These are phyloP conservation scores for Nannizzia gypsea DNA, from an alignment of 2,329 filamentous ascomycete genomes.

Conservation along the genomic window DNA sequence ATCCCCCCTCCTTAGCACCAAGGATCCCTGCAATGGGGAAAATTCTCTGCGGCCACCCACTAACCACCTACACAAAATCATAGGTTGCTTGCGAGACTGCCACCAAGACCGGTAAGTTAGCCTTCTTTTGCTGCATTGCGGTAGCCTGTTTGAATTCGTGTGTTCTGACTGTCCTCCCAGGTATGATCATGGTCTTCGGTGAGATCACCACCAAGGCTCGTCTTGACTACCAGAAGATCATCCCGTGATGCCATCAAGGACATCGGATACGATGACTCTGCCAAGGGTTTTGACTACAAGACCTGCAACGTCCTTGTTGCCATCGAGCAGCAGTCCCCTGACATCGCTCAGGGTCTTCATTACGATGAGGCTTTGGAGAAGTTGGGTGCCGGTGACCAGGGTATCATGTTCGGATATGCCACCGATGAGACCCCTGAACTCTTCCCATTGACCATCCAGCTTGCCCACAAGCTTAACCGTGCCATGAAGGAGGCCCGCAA, in stretches of 20 bases:
- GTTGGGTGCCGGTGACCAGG: conserved; percentile 97
- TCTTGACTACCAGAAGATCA: conserved; percentile 96
- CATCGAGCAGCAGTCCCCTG: conserved; percentile 97
- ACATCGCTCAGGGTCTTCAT: conserved; percentile 98
- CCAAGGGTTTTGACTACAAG: conserved; percentile 99
- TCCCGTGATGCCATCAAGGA: conserved; percentile 90
- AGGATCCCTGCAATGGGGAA: not conserved
- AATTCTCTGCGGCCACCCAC: not conserved
- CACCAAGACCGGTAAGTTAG: conserved; percentile 78
- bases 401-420: conserved; percentile 99
- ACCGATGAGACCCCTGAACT: conserved; percentile 98
- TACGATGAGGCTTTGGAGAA: conserved; percentile 96
- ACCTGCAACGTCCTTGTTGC: conserved; percentile 96
- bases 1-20: conserved; percentile 1
- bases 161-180: conserved; percentile 17
- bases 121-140: not conserved
- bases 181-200: conserved; percentile 95
- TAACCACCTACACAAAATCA: not conserved
- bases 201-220: conserved; percentile 96
- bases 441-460: conserved; percentile 82
- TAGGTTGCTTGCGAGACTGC: conserved; percentile 91
- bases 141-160: not conserved
- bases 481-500: conserved; percentile 85
- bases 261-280: conserved; percentile 94
- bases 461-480: conserved; percentile 94